Conservation (phyloP, 768 basidiomycete species). For the Termitomyces sp. region DNA sequence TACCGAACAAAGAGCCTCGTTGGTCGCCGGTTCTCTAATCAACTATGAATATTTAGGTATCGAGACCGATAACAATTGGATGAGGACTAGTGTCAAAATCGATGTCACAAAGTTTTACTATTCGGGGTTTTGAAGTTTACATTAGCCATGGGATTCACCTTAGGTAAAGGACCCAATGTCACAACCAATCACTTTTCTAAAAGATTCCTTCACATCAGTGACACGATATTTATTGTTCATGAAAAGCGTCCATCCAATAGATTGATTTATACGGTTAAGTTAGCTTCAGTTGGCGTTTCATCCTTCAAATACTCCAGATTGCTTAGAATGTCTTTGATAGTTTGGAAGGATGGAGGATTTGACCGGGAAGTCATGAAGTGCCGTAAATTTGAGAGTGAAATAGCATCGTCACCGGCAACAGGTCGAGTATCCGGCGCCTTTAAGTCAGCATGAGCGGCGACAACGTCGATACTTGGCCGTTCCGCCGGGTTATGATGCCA, state of each 20-base stretch:
- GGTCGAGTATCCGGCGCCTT: neutral
- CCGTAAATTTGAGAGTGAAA: neutral
- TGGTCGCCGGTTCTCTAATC: too few species aligned
- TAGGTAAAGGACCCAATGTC: too few species aligned
- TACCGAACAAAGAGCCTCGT: too few species aligned
- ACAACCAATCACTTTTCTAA: too few species aligned
- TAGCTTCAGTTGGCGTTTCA: neutral
- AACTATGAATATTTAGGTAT: too few species aligned
- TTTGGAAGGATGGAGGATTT: neutral
- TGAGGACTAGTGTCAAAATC: too few species aligned
- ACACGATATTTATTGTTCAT: too few species aligned
- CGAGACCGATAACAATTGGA: too few species aligned
- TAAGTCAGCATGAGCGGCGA: neutral
- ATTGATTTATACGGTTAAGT: neutral
- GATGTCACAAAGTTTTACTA: too few species aligned
- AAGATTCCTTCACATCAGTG: too few species aligned
- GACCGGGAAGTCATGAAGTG: neutral
- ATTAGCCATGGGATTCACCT: too few species aligned
- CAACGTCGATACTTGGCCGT: neutral
- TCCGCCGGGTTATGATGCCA: neutral
- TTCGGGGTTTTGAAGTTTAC: too few species aligned
- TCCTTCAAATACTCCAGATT: neutral
- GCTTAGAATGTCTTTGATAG: neutral
- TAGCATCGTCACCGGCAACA: neutral
- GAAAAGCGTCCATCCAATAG: neutral